Evolutionary conservation across 2,329 filamentous ascomycete genomes (phyloP).

Genomic region (Phyllosticta citriasiana): DNA sequence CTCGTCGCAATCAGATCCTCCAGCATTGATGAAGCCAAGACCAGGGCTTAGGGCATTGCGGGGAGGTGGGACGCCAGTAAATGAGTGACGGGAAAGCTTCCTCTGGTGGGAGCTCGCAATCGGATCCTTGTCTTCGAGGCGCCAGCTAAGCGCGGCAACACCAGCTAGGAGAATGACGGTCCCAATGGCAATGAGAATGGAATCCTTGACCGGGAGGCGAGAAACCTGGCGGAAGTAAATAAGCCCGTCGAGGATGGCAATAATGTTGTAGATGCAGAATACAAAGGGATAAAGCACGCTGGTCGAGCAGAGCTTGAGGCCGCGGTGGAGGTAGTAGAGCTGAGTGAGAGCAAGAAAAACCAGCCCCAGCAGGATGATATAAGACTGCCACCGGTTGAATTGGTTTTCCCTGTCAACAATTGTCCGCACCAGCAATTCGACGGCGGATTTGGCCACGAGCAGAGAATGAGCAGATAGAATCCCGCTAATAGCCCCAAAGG

Average conservation of each 20-base stretch:
- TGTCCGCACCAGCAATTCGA: slow-evolving; percentile 84
- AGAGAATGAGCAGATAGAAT: slow-evolving; percentile 90
- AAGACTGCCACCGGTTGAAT: slow-evolving; percentile 91
- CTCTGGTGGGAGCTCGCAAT: slow-evolving; percentile 21
- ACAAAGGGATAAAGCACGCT: slow-evolving; percentile 94
- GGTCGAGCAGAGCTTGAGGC: slow-evolving; percentile 88
- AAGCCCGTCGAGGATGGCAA: slow-evolving; percentile 90
- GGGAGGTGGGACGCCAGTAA: slow-evolving; percentile 31
- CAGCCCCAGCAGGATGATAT: slow-evolving; percentile 77
- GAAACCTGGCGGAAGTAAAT: slow-evolving; percentile 93
- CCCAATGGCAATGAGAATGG: slow-evolving; percentile 73
- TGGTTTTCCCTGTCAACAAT: slow-evolving; percentile 80
- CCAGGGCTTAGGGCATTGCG: slow-evolving; percentile 69
- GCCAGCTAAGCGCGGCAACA: slow-evolving; percentile 87
- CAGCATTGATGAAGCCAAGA: slow-evolving; percentile 58
- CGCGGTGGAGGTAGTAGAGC: slow-evolving; percentile 89
- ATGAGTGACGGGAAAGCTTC: slow-evolving; percentile 22
- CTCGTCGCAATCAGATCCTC: slow-evolving; percentile 12
- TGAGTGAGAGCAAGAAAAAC: slow-evolving; percentile 76
- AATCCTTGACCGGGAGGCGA: slow-evolving; percentile 64
- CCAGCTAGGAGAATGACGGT: slow-evolving; percentile 78
- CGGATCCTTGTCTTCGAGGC: slow-evolving; percentile 63
- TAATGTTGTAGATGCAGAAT: slow-evolving; percentile 98
- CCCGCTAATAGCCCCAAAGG: slow-evolving; percentile 79
- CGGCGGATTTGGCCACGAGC: slow-evolving; percentile 89